phyloP scores from a whole-genome alignment of 495 filamentous ascomycete genomes.

The Penicillium coffeae region DNA sequence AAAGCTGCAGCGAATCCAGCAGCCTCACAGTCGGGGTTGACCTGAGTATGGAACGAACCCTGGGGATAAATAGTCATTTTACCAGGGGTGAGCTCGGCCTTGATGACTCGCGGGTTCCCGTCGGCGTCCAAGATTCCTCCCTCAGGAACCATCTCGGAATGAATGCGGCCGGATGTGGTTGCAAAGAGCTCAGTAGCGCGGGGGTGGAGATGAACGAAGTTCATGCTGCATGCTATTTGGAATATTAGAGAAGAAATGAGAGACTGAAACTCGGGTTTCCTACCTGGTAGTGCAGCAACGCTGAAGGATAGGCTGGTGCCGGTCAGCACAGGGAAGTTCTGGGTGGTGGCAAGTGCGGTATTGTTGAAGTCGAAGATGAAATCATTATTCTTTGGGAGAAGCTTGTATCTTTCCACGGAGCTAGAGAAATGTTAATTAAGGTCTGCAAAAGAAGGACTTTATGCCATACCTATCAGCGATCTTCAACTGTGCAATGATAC shows the following conservation, averaged over 20 bases:
- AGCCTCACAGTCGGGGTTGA: constrained; percentile 41
- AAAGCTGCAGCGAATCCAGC: constrained; percentile 28
- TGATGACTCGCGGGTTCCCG: constrained; percentile 24
- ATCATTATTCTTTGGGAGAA: constrained; percentile 32
- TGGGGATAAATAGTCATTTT: constrained; percentile 48
- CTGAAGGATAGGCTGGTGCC: constrained; percentile 19
- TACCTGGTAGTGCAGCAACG: constrained; percentile 28
- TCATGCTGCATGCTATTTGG: constrained; percentile 41
- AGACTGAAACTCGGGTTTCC: constrained; percentile 17
- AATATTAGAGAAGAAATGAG: neutral
- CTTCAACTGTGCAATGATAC: constrained; percentile 19
- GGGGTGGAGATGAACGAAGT: constrained; percentile 39
- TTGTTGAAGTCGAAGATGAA: constrained; percentile 44
- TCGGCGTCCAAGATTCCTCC: constrained; percentile 17
- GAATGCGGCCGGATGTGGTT: constrained; percentile 32
- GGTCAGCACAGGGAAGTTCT: constrained; percentile 19
- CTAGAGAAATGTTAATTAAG: constrained; percentile 5
- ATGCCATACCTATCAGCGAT: constrained; percentile 22
- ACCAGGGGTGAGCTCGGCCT: constrained; percentile 29
- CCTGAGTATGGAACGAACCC: constrained; percentile 46
- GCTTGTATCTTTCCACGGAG: constrained; percentile 32
- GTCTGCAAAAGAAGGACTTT: neutral
- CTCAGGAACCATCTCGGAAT: constrained; percentile 43
- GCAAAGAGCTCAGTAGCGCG: constrained; percentile 44
- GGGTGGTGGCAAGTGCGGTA: constrained; percentile 15